phyloP scores from a whole-genome alignment of 2,329 filamentous ascomycete genomes.

The Pseudohalonectria lignicola region DNA sequence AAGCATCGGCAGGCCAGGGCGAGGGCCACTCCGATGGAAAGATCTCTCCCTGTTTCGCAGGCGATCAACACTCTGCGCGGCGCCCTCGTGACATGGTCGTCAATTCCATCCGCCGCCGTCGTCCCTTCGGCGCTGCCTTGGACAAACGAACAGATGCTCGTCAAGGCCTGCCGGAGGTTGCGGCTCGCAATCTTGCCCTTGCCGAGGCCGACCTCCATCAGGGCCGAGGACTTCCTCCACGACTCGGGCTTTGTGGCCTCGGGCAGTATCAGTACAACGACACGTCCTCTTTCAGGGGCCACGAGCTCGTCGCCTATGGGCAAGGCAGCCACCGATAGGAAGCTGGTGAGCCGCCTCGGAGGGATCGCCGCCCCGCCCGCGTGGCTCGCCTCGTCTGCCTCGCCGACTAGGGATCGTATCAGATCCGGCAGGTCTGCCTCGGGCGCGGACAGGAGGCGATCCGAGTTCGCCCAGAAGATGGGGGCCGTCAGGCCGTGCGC shows the following conservation, averaged over 20 bases:
- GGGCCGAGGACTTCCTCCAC: conserved; percentile 23
- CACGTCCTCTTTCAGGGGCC: too few relatives aligned
- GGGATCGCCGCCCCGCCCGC: conserved; percentile 22
- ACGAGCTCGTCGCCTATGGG: background rate
- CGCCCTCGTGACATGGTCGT: background rate
- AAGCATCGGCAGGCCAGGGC: conserved; percentile 66
- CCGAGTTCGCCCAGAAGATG: conserved; percentile 67
- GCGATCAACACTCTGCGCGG: conserved; percentile 39
- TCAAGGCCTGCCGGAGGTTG: conserved; percentile 64
- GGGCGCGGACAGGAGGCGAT: conserved; percentile 45
- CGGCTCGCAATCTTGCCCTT: conserved; percentile 70
- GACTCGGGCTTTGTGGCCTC: conserved; percentile 30
- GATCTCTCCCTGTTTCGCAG: conserved; percentile 69
- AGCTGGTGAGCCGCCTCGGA: conserved; percentile 6
- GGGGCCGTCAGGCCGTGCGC: conserved; percentile 65
- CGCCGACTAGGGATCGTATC: conserved; percentile 32
- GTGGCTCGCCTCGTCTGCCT: conserved; percentile 4
- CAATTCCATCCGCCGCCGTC: background rate
- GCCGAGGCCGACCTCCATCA: conserved; percentile 52
- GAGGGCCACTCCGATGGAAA: conserved; percentile 68
- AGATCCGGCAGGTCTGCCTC: conserved; percentile 52
- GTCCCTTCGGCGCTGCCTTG: background rate
- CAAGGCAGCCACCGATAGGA: conserved; percentile 13
- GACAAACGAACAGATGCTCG: conserved; percentile 48
- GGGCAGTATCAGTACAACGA: conserved; percentile 4